Evolutionary conservation across 2,329 filamentous ascomycete genomes (phyloP).

Genomic region (Ramularia collo-cygni): DNA sequence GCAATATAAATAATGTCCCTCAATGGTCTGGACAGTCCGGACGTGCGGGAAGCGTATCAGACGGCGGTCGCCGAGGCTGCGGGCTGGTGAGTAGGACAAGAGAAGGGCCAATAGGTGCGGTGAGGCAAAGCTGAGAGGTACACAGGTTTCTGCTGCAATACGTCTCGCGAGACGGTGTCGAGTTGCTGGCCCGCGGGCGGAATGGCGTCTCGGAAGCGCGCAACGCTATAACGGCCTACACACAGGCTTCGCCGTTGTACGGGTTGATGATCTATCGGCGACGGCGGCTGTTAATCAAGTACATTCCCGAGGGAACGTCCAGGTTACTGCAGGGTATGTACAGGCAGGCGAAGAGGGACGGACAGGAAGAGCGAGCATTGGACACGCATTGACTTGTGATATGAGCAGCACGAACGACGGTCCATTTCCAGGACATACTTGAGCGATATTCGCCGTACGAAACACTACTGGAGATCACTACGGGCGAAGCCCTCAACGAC

Average conservation of each 20-base stretch:
- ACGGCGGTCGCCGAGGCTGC: constrained; percentile 72
- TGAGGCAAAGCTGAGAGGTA: constrained; percentile 6
- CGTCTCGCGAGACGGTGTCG: constrained; percentile 77
- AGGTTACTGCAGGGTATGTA: constrained; percentile 80
- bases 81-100: constrained; percentile 72
- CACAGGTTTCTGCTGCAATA: constrained; percentile 92
- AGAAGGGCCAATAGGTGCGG: not conserved
- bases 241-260: constrained; percentile 81
- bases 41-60: constrained; percentile 79
- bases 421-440: constrained; percentile 56
- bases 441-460: constrained; percentile 78
- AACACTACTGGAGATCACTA: constrained; percentile 68
- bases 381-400: not conserved
- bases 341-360: no score
- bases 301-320: constrained; percentile 84
- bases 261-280: constrained; percentile 85
- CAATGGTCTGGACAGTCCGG: constrained; percentile 80
- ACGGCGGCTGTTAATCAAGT: constrained; percentile 86
- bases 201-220: constrained; percentile 81
- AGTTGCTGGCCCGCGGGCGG: constrained; percentile 66
- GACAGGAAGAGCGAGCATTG: no score
- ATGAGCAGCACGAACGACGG: constrained; percentile 66
- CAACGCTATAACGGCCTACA: constrained; percentile 70
- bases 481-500: constrained; percentile 75
- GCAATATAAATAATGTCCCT: constrained; percentile 66